Evolutionary conservation across 2,329 filamentous ascomycete species (phyloP).

Genomic region (Fusarium sp.): DNA sequence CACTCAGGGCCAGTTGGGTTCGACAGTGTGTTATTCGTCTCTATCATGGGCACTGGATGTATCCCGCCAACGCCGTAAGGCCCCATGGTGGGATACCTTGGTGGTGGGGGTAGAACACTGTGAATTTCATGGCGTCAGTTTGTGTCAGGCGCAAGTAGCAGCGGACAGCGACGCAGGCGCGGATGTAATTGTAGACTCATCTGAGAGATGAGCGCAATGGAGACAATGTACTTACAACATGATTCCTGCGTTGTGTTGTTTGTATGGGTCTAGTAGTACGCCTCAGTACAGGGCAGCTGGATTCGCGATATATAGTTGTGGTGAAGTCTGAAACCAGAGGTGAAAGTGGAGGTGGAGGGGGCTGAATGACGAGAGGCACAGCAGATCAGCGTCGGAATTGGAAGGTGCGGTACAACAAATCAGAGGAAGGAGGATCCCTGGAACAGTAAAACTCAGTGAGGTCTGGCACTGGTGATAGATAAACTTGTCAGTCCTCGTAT

Average conservation of each 20-base stretch:
- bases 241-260: slow-evolving; percentile 12
- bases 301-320: slow-evolving; percentile 32
- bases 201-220: not conserved
- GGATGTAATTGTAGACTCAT: not conserved
- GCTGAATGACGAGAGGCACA: slow-evolving; percentile 37
- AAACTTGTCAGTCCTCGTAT: not conserved
- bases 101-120: slow-evolving; percentile 88
- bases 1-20: slow-evolving; percentile 86
- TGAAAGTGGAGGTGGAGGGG: slow-evolving; percentile 22
- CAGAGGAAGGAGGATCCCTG: not conserved
- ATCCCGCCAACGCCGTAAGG: slow-evolving; percentile 78
- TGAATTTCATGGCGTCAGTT: slow-evolving; percentile 43
- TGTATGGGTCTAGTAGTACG: not conserved
- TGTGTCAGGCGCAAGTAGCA: slow-evolving; percentile 28
- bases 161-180: slow-evolving; percentile 6
- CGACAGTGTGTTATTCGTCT: slow-evolving; percentile 91
- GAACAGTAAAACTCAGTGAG: not conserved
- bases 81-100: slow-evolving; percentile 81
- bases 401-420: slow-evolving; percentile 22
- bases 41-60: slow-evolving; percentile 80
- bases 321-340: slow-evolving; percentile 11
- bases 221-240: slow-evolving; percentile 47
- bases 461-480: not conserved
- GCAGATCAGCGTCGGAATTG: slow-evolving; percentile 21
- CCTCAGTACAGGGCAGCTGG: not conserved